Conservation (phyloP, 2,329 filamentous ascomycete species). For the Monosporascus sp. region DNA sequence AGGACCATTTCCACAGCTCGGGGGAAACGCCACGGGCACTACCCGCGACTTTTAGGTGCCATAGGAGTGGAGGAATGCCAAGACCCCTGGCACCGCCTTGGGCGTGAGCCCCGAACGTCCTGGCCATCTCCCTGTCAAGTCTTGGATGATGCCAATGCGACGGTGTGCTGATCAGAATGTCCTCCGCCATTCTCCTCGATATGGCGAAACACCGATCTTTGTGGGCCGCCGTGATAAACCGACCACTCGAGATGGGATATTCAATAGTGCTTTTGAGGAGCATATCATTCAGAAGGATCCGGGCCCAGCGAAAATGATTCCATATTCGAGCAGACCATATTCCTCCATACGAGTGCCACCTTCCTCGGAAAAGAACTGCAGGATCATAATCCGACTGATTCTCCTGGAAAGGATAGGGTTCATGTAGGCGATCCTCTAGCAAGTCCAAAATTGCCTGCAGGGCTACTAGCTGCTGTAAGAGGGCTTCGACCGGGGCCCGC, state of each 20-base stretch:
- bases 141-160: conserved; percentile 48
- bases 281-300: conserved; percentile 47
- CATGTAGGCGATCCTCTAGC: conserved; percentile 31
- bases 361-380: conserved; percentile 42
- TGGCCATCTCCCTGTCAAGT: conserved; percentile 31
- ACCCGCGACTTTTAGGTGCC: conserved; percentile 41
- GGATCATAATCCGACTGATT: conserved; percentile 29
- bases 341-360: conserved; percentile 50
- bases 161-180: conserved; percentile 40
- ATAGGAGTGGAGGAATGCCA: conserved; percentile 42
- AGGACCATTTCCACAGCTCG: conserved; percentile 39
- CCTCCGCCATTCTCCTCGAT: conserved; percentile 35
- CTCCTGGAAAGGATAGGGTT: conserved; percentile 32
- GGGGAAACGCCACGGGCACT: conserved; percentile 40
- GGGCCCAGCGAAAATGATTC: conserved; percentile 55
- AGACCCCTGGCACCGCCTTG: conserved; percentile 40
- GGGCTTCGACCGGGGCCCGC: conserved; percentile 24
- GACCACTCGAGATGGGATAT: conserved; percentile 32
- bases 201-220: conserved; percentile 26
- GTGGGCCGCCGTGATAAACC: conserved; percentile 24
- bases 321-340: conserved; percentile 50
- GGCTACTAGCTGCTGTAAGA: conserved; percentile 33
- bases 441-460: conserved; percentile 34
- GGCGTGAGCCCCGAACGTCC: conserved; percentile 29
- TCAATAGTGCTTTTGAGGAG: conserved; percentile 36